A percentile compares a stretch with the other conserved stretches of the same genome.
These are phyloP conservation scores for Peronospora tabacina DNA, from an alignment of 352 stramenopile species.

Conservation along the genomic window DNA sequence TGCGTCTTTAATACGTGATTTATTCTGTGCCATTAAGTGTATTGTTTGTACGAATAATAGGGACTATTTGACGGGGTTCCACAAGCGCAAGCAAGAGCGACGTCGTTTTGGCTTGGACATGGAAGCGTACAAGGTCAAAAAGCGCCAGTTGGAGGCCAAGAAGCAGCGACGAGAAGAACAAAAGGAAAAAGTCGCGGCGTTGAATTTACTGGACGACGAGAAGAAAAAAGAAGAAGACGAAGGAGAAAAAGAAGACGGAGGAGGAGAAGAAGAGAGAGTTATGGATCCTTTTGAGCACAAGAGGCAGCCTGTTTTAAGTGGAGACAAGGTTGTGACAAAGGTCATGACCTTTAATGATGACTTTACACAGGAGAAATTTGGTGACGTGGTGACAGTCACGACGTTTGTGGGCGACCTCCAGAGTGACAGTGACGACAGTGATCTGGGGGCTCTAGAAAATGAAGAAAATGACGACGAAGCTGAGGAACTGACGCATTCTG, in stretches of 20 bases:
- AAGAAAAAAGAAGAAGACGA: constrained; percentile 31
- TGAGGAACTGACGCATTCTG: constrained; percentile 18
- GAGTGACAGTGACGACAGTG: constrained; percentile 68
- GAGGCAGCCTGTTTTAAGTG: constrained; percentile 16
- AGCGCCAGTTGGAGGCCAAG: constrained; percentile 63
- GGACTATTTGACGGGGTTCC: constrained; percentile 82
- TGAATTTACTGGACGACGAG: constrained; percentile 52
- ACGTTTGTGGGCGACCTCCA: constrained; percentile 71
- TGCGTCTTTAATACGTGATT: too few relatives aligned
- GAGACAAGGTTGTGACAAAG: constrained; percentile 39
- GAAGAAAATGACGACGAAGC: constrained; percentile 32
- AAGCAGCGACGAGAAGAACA: constrained; percentile 80
- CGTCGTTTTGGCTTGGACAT: constrained; percentile 82
- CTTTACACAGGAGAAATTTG: constrained; percentile 82
- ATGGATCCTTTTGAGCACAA: constrained; percentile 30
- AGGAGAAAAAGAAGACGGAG: constrained; percentile 8
- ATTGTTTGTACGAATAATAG: constrained; percentile 15
- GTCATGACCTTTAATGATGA: constrained; percentile 74
- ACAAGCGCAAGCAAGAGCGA: constrained; percentile 83
- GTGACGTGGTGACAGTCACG: constrained; percentile 80
- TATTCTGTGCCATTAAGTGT: too few relatives aligned
- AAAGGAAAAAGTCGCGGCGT: constrained; percentile 50
- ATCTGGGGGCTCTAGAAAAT: constrained; percentile 46
- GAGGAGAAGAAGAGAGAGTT: constrained; percentile 28
- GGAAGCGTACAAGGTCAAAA: constrained; percentile 87